Conservation (phyloP, 768 basidiomycete genomes). For the Boletus rubescentipes region DNA sequence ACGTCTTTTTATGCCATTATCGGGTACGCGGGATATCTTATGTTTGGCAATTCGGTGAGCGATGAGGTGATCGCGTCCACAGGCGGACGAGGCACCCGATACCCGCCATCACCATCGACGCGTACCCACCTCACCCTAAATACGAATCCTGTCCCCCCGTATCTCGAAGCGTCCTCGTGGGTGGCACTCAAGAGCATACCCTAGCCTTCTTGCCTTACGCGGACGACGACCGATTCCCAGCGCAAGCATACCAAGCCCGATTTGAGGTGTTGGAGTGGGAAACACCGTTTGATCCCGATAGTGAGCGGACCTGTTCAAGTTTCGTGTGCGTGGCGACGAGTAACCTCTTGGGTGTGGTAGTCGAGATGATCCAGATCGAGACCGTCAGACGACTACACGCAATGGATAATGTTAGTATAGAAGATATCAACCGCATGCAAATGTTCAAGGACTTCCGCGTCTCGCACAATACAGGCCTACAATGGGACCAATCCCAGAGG, state of each 20-base stretch:
- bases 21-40: slow-evolving; percentile 82
- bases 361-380: slow-evolving; percentile 50
- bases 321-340: background rate
- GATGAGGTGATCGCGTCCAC: slow-evolving; percentile 57
- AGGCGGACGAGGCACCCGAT: slow-evolving; percentile 4
- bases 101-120: slow-evolving; percentile 17
- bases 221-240: slow-evolving; percentile 43
- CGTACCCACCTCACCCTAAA: slow-evolving; percentile 23
- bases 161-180: slow-evolving; percentile 31
- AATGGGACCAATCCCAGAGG: slow-evolving; percentile 47
- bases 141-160: slow-evolving; percentile 52
- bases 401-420: slow-evolving; percentile 27
- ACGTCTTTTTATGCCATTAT: slow-evolving; percentile 65
- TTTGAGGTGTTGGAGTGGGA: slow-evolving; percentile 39
- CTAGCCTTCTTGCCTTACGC: slow-evolving; percentile 45
- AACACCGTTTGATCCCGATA: slow-evolving; percentile 45
- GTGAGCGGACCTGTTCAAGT: slow-evolving; percentile 38
- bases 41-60: slow-evolving; percentile 81
- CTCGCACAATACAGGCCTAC: slow-evolving; percentile 34
- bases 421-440: slow-evolving; percentile 36
- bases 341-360: slow-evolving; percentile 26
- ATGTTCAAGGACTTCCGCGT: slow-evolving; percentile 29
- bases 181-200: background rate
- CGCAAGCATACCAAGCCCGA: slow-evolving; percentile 23
- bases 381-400: slow-evolving; percentile 39